phyloP scores from a whole-genome alignment of 441 rosid genomes.

The Populus tomentosa region DNA sequence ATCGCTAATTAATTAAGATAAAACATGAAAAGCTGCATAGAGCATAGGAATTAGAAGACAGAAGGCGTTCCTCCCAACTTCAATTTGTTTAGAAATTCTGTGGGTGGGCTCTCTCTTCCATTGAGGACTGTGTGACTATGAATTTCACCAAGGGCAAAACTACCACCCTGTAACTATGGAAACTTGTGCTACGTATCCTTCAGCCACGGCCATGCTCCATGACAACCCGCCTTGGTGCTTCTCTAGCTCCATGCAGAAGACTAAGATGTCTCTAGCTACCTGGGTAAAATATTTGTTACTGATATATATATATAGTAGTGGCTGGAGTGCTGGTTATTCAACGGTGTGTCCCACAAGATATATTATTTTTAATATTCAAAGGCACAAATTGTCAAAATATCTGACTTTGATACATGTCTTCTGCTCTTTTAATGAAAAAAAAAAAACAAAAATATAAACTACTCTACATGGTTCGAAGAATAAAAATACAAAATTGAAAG shows the following conservation, averaged over 20 bases:
- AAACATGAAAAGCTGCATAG: slow-evolving; percentile 1
- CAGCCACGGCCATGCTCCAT: background rate
- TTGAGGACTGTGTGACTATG: background rate
- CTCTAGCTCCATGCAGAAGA: background rate
- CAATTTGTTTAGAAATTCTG: background rate
- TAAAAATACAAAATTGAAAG: no score
- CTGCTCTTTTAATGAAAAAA: no score
- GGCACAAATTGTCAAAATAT: no score
- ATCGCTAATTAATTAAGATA: background rate
- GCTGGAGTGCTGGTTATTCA: no score
- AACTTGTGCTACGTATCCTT: background rate
- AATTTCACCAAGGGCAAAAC: background rate
- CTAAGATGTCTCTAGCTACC: background rate
- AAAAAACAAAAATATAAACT: no score
- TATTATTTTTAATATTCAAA: no score
- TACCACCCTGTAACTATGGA: background rate
- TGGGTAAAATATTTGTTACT: background rate
- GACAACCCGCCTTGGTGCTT: background rate
- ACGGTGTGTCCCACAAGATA: no score
- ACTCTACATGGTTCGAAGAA: no score
- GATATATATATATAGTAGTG: background rate
- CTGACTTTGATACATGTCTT: no score
- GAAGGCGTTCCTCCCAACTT: background rate
- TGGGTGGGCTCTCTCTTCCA: background rate
- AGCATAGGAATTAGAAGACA: background rate